phyloP scores from a whole-genome alignment of 495 filamentous ascomycete species.

The Neurospora sp. region DNA sequence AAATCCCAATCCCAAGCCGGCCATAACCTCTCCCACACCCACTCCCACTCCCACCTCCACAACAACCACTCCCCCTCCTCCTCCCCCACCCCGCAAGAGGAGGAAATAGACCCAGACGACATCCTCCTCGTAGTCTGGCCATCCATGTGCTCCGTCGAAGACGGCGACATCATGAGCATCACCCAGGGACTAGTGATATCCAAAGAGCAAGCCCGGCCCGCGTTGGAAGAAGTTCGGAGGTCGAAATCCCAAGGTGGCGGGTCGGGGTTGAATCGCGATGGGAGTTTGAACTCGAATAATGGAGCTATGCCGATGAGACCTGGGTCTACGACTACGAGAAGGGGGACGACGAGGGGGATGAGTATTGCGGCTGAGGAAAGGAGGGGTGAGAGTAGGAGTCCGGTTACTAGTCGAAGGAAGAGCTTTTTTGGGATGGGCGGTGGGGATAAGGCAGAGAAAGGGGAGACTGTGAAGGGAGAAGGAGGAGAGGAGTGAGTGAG shows the following conservation, averaged over 20 bases:
- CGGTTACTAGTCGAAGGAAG: not conserved
- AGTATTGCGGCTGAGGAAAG: not conserved
- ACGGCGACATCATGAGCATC: slow-evolving; percentile 25
- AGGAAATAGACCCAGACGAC: slow-evolving; percentile 25
- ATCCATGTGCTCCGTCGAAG: slow-evolving; percentile 28
- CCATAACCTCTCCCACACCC: not conserved
- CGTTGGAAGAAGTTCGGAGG: slow-evolving; percentile 20
- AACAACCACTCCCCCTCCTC: not conserved
- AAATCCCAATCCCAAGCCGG: not conserved
- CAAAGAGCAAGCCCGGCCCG: slow-evolving; percentile 27
- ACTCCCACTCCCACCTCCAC: not conserved
- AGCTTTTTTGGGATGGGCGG: not conserved
- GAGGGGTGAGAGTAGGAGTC: not conserved
- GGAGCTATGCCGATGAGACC: not conserved
- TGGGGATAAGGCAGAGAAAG: not conserved
- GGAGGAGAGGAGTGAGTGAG: not conserved
- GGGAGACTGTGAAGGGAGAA: not conserved
- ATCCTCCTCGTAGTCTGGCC: slow-evolving; percentile 29
- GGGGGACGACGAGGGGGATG: not conserved
- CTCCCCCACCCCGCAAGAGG: not conserved
- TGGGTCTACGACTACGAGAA: not conserved
- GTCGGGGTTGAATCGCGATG: not conserved
- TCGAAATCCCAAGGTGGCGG: not conserved
- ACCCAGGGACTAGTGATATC: slow-evolving; percentile 28
- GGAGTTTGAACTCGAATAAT: not conserved